phyloP scores from a whole-genome alignment of 768 basidiomycete species.

The Leucocoprinus sp. region DNA sequence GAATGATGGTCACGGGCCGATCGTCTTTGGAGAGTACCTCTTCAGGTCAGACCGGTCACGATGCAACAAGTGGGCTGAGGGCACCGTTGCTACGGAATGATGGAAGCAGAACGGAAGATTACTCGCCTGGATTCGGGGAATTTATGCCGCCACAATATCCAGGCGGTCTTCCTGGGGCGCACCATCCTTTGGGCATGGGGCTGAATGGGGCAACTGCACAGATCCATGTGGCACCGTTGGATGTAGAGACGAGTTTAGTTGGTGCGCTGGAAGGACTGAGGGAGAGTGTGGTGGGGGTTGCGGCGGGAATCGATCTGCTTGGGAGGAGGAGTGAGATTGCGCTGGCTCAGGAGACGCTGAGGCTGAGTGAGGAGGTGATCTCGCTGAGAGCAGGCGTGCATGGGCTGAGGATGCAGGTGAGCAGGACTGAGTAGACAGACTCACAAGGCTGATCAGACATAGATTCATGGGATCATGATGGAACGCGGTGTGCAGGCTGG shows the following conservation, averaged over 20 bases:
- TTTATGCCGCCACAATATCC: slow-evolving; percentile 7
- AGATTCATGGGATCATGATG: slow-evolving; percentile 61
- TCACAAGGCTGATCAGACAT: neutral
- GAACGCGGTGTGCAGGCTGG: slow-evolving; percentile 52
- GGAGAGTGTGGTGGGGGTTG: slow-evolving; percentile 10
- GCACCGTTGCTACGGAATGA: too few species aligned
- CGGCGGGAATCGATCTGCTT: slow-evolving; percentile 11
- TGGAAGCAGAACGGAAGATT: too few species aligned
- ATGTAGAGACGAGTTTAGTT: slow-evolving; percentile 8
- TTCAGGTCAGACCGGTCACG: neutral
- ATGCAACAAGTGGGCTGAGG: neutral
- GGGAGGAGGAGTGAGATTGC: slow-evolving; percentile 14
- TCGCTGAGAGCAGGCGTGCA: slow-evolving; percentile 62
- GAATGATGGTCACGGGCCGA: too few species aligned
- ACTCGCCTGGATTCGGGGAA: too few species aligned
- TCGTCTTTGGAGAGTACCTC: neutral
- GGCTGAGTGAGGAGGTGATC: slow-evolving; percentile 67
- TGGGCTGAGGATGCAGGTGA: slow-evolving; percentile 72
- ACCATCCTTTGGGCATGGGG: too few species aligned
- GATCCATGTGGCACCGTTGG: slow-evolving; percentile 7
- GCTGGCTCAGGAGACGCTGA: slow-evolving; percentile 50
- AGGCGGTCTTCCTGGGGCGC: too few species aligned
- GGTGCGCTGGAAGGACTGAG: slow-evolving; percentile 12
- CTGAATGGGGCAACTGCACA: slow-evolving; percentile 1
- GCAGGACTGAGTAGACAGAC: neutral